These are phyloP conservation scores for Fusarium anguioides DNA, from an alignment of 2,329 filamentous ascomycete genomes.

Conservation along the genomic window DNA sequence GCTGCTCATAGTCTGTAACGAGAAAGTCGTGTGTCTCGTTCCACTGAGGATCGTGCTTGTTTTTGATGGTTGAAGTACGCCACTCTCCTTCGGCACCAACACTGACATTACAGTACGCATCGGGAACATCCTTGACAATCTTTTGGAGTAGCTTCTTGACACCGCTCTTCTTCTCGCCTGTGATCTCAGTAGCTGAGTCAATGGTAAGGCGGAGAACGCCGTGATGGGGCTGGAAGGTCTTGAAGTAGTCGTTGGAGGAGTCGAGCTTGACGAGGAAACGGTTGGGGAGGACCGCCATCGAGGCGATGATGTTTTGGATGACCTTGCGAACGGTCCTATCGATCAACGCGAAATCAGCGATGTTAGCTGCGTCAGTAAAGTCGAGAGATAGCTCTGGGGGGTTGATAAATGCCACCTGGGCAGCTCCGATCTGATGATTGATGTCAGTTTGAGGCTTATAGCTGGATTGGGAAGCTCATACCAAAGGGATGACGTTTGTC, in stretches of 20 bases:
- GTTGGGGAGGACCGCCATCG: slow-evolving; percentile 44
- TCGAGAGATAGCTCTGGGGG: slow-evolving; percentile 36
- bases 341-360: slow-evolving; percentile 41
- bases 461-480: slow-evolving; percentile 8
- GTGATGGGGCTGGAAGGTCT: slow-evolving; percentile 42
- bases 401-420: slow-evolving; percentile 43
- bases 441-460: background rate
- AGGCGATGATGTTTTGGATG: slow-evolving; percentile 40
- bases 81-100: slow-evolving; percentile 42
- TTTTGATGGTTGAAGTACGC: slow-evolving; percentile 42
- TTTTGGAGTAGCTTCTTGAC: slow-evolving; percentile 39
- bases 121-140: slow-evolving; percentile 41
- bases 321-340: slow-evolving; percentile 42
- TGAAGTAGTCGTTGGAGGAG: slow-evolving; percentile 45
- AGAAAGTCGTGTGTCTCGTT: slow-evolving; percentile 45
- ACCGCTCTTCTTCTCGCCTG: slow-evolving; percentile 40
- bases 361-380: slow-evolving; percentile 43
- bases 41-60: slow-evolving; percentile 41
- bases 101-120: slow-evolving; percentile 41
- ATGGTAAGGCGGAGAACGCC: slow-evolving; percentile 42
- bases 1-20: slow-evolving; percentile 42
- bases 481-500: slow-evolving; percentile 41
- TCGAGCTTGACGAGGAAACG: slow-evolving; percentile 44
- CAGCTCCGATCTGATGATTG: slow-evolving; percentile 38
- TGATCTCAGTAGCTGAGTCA: slow-evolving; percentile 35